A percentile compares a stretch with the other conserved stretches of the same genome.
Conservation (phyloP, 768 basidiomycete genomes). For the Pleurotus giganteus region DNA sequence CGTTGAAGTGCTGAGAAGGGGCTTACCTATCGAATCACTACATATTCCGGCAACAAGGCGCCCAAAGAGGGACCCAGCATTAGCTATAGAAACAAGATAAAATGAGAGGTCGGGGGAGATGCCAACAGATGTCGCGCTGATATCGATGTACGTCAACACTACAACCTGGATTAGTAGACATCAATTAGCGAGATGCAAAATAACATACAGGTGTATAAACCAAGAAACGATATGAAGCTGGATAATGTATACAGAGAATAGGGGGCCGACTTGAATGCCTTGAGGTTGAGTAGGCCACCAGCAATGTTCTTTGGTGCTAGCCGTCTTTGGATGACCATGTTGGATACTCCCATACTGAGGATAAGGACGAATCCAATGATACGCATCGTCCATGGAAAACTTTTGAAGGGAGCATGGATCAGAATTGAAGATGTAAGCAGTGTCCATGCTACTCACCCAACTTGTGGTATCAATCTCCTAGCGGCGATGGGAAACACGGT, state of each 20-base stretch:
- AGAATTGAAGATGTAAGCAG: neutral
- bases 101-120: conserved; percentile 47
- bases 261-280: conserved; percentile 40
- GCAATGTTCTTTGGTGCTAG: conserved; percentile 48
- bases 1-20: neutral
- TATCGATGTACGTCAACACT: conserved; percentile 59
- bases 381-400: conserved; percentile 71
- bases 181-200: neutral
- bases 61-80: conserved; percentile 56
- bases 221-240: conserved; percentile 50
- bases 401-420: conserved; percentile 17
- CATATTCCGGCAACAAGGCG: conserved; percentile 47
- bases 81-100: conserved; percentile 61
- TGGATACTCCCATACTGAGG: conserved; percentile 45
- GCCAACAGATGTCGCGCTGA: conserved; percentile 45
- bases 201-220: conserved; percentile 54
- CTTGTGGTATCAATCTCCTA: conserved; percentile 45
- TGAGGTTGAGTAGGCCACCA: conserved; percentile 54
- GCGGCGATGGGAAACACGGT: conserved; percentile 59
- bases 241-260: conserved; percentile 53
- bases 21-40: conserved; percentile 44
- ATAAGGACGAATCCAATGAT: conserved; percentile 60
- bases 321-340: conserved; percentile 43
- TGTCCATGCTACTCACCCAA: conserved; percentile 44
- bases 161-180: neutral